These are phyloP conservation scores for Fraxinus paxiana DNA, from an alignment of 305 asterid genomes.

Conservation along the genomic window DNA sequence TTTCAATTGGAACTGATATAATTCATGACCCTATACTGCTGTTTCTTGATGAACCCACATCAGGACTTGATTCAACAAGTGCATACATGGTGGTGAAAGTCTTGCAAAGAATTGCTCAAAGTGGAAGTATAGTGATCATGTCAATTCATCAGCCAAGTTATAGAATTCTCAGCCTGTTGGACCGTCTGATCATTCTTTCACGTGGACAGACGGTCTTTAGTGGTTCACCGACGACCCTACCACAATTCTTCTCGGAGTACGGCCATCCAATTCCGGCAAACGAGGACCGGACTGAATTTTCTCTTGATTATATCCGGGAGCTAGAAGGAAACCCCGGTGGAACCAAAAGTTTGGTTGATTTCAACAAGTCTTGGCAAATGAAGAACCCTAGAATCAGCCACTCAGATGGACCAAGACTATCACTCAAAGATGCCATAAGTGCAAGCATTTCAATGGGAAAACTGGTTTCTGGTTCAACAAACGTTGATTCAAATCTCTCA, in stretches of 20 bases:
- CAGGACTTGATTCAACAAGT: conserved; percentile 79
- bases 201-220: conserved; percentile 60
- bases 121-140: conserved; percentile 72
- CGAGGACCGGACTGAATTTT: conserved; percentile 64
- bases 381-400: background rate
- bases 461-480: conserved; percentile 53
- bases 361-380: conserved; percentile 54
- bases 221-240: conserved; percentile 45
- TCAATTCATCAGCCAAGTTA: conserved; percentile 80
- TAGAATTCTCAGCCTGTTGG: conserved; percentile 51
- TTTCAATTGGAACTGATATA: conserved; percentile 76
- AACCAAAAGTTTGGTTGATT: conserved; percentile 42
- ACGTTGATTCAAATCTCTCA: conserved; percentile 31
- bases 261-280: conserved; percentile 57
- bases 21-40: conserved; percentile 73
- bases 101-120: conserved; percentile 59
- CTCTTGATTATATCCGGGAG: conserved; percentile 61
- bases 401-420: conserved; percentile 27
- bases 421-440: conserved; percentile 62
- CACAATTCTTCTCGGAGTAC: conserved; percentile 46
- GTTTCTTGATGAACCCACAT: conserved; percentile 87
- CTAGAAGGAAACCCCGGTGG: conserved; percentile 47
- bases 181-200: conserved; percentile 63
- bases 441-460: conserved; percentile 77
- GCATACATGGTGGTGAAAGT: conserved; percentile 81